Percentiles rank a stretch among this genome's conserved stretches.
These are phyloP conservation scores for Hypoxylon sp. DNA, from an alignment of 2,329 filamentous ascomycete species.

Conservation along the genomic window DNA sequence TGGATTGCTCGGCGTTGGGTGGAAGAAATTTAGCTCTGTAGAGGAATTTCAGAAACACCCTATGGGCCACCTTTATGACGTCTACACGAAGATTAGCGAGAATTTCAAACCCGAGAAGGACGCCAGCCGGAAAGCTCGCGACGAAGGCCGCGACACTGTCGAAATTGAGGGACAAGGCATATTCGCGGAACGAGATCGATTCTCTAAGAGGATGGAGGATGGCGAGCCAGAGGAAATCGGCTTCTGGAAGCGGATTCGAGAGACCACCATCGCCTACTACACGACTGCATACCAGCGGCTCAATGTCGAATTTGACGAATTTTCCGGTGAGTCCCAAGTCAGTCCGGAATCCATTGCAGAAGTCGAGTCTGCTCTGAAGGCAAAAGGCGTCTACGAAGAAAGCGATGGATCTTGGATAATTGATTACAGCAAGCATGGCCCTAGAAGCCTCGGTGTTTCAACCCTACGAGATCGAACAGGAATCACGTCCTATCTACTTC, in stretches of 20 bases:
- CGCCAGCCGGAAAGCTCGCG: constrained; percentile 64
- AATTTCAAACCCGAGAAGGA: constrained; percentile 70
- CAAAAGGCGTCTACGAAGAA: constrained; percentile 70
- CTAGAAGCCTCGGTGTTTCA: constrained; percentile 77
- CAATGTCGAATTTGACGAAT: constrained; percentile 71
- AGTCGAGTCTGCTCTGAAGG: constrained; percentile 71
- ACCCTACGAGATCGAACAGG: constrained; percentile 75
- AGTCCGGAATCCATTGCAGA: constrained; percentile 67
- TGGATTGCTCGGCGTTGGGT: constrained; percentile 75
- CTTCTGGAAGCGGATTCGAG: constrained; percentile 69
- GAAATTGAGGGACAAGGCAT: constrained; percentile 59
- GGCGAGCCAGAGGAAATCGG: constrained; percentile 67
- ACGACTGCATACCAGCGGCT: constrained; percentile 68
- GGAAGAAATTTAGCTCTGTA: constrained; percentile 75
- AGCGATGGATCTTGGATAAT: constrained; percentile 76
- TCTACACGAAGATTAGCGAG: constrained; percentile 76
- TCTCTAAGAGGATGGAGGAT: constrained; percentile 73
- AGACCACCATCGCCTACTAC: constrained; percentile 69
- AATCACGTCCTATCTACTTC: constrained; percentile 77
- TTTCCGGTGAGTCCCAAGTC: constrained; percentile 75
- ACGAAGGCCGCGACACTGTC: constrained; percentile 56
- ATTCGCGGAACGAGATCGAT: constrained; percentile 66
- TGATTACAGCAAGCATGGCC: constrained; percentile 77
- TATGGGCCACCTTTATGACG: constrained; percentile 77
- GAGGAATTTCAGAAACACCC: constrained; percentile 74